Percentiles rank a stretch among this genome's conserved stretches.
Conservation (phyloP, 176 grass and related monocot genomes). For the Miscanthus lutarioriparius region DNA sequence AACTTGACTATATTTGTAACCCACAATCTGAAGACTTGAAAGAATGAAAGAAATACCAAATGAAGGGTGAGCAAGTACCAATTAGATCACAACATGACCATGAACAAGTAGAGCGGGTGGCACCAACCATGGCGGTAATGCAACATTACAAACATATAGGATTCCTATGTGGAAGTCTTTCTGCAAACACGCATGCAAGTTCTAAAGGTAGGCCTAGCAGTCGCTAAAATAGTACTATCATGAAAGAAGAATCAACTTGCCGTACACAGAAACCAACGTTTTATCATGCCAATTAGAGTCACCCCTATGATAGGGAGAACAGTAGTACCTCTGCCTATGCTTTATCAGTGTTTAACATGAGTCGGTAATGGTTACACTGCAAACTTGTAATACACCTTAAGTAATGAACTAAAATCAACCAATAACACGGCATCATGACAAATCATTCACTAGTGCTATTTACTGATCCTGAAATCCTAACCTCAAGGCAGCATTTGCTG, state of each 20-base stretch:
- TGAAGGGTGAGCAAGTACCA: neutral
- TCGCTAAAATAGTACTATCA: neutral
- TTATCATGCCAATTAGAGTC: neutral
- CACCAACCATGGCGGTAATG: neutral
- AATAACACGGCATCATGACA: neutral
- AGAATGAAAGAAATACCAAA: neutral
- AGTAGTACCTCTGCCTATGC: neutral
- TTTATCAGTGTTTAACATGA: neutral
- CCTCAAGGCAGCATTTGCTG: neutral
- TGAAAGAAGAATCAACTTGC: neutral
- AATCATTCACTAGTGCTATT: neutral
- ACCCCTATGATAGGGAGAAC: constrained; percentile 6
- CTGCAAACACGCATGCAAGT: neutral
- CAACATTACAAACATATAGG: neutral
- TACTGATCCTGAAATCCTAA: neutral
- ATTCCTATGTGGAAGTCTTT: neutral
- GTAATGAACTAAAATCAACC: neutral
- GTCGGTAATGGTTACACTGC: neutral
- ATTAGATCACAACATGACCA: neutral
- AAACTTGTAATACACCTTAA: neutral
- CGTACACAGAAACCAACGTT: neutral
- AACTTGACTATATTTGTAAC: neutral
- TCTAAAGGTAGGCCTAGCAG: neutral
- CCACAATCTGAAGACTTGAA: neutral
- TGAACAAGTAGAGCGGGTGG: neutral